Percentiles rank a stretch among this genome's conserved stretches.
Evolutionary conservation across 306 rosid genomes (phyloP).

Genomic region (Prunus mongolica): DNA sequence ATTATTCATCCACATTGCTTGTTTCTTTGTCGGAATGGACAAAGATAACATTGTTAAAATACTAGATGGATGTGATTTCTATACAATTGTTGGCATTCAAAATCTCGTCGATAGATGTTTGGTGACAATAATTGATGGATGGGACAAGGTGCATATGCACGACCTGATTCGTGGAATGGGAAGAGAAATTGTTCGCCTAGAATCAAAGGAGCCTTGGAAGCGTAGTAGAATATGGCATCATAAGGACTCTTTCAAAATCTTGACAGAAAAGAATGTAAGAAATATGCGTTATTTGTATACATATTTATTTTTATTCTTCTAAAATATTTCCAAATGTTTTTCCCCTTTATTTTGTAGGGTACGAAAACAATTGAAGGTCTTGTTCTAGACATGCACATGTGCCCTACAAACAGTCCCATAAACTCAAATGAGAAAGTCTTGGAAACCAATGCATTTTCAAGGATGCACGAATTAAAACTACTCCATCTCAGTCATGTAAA

Average conservation of each 20-base stretch:
- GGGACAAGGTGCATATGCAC: rapidly evolving
- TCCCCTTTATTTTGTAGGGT: not conserved
- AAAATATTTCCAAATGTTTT: not conserved
- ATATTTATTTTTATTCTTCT: no score
- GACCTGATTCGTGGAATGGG: not conserved
- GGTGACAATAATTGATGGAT: not conserved
- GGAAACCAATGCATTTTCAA: not conserved
- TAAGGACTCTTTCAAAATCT: not conserved
- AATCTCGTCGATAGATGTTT: not conserved
- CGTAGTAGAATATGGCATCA: not conserved
- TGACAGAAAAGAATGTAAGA: not conserved
- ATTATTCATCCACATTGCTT: not conserved
- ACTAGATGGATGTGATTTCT: not conserved
- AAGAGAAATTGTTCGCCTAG: not conserved
- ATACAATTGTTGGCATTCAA: not conserved
- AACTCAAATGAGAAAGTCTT: not conserved
- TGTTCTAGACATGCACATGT: not conserved
- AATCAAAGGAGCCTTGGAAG: not conserved
- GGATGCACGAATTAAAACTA: no score
- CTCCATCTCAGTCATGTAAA: no score
- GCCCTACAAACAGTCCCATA: not conserved
- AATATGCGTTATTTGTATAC: not conserved
- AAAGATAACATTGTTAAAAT: not conserved
- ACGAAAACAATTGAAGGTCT: not conserved
- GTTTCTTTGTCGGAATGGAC: not conserved